A percentile compares a stretch with the other conserved stretches of the same genome.
These are phyloP conservation scores for Tricholoma matsutake DNA, from an alignment of 768 basidiomycete genomes.

Conservation along the genomic window DNA sequence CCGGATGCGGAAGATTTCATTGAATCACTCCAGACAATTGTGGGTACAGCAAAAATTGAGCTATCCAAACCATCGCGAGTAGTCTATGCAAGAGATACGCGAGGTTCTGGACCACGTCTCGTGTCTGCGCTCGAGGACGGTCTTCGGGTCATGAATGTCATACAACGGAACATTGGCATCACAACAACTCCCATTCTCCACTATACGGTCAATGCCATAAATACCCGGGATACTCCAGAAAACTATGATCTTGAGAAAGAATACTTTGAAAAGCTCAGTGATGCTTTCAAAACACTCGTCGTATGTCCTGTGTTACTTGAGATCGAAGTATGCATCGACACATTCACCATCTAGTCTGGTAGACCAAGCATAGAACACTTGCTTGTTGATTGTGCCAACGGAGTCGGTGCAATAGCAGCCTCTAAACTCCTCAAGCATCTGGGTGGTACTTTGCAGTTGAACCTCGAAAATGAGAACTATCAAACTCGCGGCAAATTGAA, in stretches of 20 bases:
- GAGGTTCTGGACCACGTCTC: constrained; percentile 79
- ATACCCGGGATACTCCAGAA: constrained; percentile 77
- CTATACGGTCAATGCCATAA: constrained; percentile 88
- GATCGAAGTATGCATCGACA: constrained; percentile 1
- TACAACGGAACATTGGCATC: constrained; percentile 72
- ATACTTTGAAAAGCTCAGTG: constrained; percentile 79
- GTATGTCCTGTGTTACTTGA: constrained; percentile 44
- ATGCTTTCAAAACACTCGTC: constrained; percentile 82
- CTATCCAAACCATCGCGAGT: constrained; percentile 74
- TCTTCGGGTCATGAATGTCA: constrained; percentile 66
- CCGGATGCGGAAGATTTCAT: constrained; percentile 71
- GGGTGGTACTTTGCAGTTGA: constrained; percentile 55
- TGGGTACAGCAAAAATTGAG: constrained; percentile 70
- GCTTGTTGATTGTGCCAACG: constrained; percentile 97
- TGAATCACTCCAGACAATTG: constrained; percentile 55
- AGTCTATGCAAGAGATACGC: constrained; percentile 91
- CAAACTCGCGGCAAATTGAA: constrained; percentile 75
- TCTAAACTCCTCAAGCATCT: constrained; percentile 58
- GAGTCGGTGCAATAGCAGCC: constrained; percentile 82
- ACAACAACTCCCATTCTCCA: constrained; percentile 95
- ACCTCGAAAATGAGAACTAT: constrained; percentile 66
- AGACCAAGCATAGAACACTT: constrained; percentile 57
- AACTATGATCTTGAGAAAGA: constrained; percentile 78
- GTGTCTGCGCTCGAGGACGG: constrained; percentile 81
- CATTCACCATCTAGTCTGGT: constrained; percentile 44